Evolutionary conservation across 2,329 filamentous ascomycete genomes (phyloP), one percentile per base, ranked within the genome.

Genomic region (Hymenoscyphus fraxineus): DNA sequence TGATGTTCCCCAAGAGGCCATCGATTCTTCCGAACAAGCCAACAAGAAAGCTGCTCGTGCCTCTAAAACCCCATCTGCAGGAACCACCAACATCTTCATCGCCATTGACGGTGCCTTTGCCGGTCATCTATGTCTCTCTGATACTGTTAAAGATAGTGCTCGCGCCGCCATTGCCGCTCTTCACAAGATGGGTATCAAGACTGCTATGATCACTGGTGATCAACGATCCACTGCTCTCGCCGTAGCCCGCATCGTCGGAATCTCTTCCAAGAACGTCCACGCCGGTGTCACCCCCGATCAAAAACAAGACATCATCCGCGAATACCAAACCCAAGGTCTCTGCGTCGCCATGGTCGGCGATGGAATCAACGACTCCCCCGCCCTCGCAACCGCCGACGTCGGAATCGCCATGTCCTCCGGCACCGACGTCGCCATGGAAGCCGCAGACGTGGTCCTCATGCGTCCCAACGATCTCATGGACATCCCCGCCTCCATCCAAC

Each of bases 331-430:
- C 0, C 77, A 82, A 60, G 92, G 92, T 66, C 85, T 93, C 71
- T 82, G 90, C 59, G 92, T 98, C 32, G 95, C 92, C 70, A 99
- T 99, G 95, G 93, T 98, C 15, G 93, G 95, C 61, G 95, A 99
- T 76, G 95, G 95, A 54, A 97, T 99, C 83, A 99, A 99, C 78
- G 95, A 99, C 80, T 97, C 93, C 0, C 95, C 95, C 0, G 95
- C 95, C 0, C 86, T 99, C 12, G 95, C 93, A 0, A 96, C 93
- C 0, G 93, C 95, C 12, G 88, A 96, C 71, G 88, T 98, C 35
- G 95, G 95, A 68, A 97, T 99, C 70, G 93, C 93, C 64, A 92
- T 99, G 77, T 85, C 92, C 5, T 93, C 89, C 7, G 95, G 95
- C 64, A 98, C 95, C 0, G 95, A 98, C 75, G 94, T 99, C 1